Evolutionary conservation across 2,329 filamentous ascomycete genomes (phyloP), one percentile per base, ranked within the genome.

Genomic region (Phyllosticta citrichinensis): DNA sequence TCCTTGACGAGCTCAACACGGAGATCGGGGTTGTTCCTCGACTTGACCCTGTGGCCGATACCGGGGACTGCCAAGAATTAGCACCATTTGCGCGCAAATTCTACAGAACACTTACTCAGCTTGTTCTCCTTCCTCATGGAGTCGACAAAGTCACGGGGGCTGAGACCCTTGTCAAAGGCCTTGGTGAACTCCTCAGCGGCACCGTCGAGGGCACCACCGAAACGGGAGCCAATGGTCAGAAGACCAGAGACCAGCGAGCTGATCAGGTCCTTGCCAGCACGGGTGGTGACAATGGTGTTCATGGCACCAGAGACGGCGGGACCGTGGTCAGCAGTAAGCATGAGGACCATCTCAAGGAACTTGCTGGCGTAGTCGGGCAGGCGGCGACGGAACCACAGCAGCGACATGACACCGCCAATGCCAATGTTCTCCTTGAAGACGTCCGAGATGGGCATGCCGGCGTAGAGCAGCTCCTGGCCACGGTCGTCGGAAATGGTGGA

Each of bases 251-350:
- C 94, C 65, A 99, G 84, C 55, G 94, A 89, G 71, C 87, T 92
- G 81, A 99, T 97, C 68, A 99, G 81, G 75, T 99, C 94, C 84
- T 99, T 99, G 77, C 94, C 94, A 65, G 94, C 94, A 89, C 94
- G 90, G 63, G 94, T 99, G 65, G 94, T 99, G 76, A 99, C 97
- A 77, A 99, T 99, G 76, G 94, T 99, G 87, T 99, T 99, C 94
- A 99, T 99, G 77, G 94, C 94, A 84, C 94, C 94, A 70, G 94
- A 99, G 70, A 99, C 94, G 70, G 94, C 94, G 60, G 94, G 94
- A 79, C 94, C 94, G 86, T 99, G 94, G 75, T 99, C 94, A 70
- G 94, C 94, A 74, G 94, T 99, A 74, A 99, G 86, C 94, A 99
- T 99, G 77, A 99, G 93, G 67, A 99, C 94, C 94, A 99, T 99